Conservation (phyloP, 306 rosid species). For the Gastrolobium bilobum region DNA sequence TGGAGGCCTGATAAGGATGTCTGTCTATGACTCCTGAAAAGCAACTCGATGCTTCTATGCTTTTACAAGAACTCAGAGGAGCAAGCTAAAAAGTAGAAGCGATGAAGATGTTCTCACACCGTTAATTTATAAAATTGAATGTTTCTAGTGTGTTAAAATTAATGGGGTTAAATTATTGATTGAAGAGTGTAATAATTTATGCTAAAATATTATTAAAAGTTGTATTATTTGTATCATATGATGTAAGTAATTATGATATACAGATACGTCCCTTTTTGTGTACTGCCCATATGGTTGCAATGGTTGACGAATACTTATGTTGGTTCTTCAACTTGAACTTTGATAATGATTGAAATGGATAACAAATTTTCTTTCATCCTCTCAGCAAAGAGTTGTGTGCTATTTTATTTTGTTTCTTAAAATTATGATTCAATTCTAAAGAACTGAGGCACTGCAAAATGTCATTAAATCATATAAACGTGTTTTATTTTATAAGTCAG, state of each 20-base stretch:
- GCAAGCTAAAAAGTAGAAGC: not conserved
- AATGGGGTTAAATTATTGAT: conserved; percentile 15
- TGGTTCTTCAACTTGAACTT: conserved; percentile 17
- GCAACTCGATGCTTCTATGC: conserved; percentile 2
- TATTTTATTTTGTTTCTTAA: not conserved
- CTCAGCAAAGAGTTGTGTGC: not conserved
- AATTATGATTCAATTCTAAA: not conserved
- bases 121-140: conserved; percentile 43
- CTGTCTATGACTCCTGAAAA: conserved; percentile 29
- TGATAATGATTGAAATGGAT: conserved; percentile 20
- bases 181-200: conserved; percentile 47
- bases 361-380: not conserved
- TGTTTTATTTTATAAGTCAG: no score
- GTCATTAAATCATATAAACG: not conserved
- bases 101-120: conserved; percentile 9
- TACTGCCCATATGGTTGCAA: not conserved
- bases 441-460: not conserved
- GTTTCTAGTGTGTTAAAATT: conserved; percentile 13
- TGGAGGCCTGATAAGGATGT: conserved; percentile 47
- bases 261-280: conserved; percentile 42
- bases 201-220: conserved; percentile 35
- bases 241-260: conserved; percentile 49
- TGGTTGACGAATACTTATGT: not conserved
- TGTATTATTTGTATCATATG: conserved; percentile 50
- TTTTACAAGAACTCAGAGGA: conserved; percentile 42